A percentile compares a stretch with the other conserved stretches of the same genome.
These are phyloP conservation scores for Dovyalis caffra DNA, from an alignment of 345 rosid genomes.

Conservation along the genomic window DNA sequence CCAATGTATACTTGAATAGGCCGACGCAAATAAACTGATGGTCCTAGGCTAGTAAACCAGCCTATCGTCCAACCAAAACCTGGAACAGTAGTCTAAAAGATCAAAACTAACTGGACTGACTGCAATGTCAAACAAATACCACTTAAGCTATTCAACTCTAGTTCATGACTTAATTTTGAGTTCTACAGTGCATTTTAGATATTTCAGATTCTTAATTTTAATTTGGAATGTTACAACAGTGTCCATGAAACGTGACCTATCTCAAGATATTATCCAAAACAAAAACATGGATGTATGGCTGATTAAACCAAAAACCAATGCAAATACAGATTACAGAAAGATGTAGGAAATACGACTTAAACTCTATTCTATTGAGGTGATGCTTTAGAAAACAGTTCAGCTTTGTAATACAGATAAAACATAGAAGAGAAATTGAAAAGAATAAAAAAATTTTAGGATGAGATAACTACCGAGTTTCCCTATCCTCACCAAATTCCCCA, in stretches of 20 bases:
- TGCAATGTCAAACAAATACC: neutral
- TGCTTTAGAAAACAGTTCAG: slow-evolving; percentile 1
- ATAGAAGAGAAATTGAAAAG: neutral
- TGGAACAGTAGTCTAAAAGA: neutral
- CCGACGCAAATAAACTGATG: neutral
- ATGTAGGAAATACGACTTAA: neutral
- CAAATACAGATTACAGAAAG: neutral
- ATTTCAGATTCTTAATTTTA: neutral
- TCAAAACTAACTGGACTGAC: neutral
- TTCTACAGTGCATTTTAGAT: neutral
- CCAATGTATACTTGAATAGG: neutral
- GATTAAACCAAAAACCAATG: neutral
- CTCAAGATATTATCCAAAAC: slow-evolving; percentile 7
- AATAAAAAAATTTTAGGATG: slow-evolving; percentile 1
- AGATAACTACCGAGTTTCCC: slow-evolving; percentile 25
- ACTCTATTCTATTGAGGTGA: neutral
- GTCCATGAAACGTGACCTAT: neutral
- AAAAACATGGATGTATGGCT: neutral
- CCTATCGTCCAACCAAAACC: neutral
- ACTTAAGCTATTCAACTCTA: neutral
- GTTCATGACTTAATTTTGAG: neutral
- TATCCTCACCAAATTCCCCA: slow-evolving; percentile 70
- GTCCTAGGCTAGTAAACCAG: neutral
- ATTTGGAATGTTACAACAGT: neutral
- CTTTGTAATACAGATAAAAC: slow-evolving; percentile 5